These are phyloP conservation scores for Saccharomyces pastorianus DNA, from an alignment of 1,139 yeast genomes.

Conservation along the genomic window DNA sequence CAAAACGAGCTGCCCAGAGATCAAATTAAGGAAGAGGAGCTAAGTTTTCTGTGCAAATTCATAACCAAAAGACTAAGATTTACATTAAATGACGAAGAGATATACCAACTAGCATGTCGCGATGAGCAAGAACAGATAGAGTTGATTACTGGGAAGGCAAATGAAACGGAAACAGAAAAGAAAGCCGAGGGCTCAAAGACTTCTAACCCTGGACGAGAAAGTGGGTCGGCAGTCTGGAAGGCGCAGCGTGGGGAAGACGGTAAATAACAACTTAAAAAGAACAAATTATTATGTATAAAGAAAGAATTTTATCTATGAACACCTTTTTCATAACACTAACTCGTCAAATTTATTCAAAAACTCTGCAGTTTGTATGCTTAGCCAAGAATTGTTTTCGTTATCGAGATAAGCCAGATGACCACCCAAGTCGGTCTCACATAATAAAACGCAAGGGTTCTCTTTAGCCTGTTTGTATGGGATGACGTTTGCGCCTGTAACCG, in stretches of 20 bases:
- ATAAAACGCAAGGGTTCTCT: conserved; percentile 57
- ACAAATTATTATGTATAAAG: not conserved
- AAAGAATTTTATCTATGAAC: not conserved
- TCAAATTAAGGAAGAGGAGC: conserved; percentile 37
- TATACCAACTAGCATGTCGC: conserved; percentile 31
- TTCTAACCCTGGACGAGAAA: conserved; percentile 46
- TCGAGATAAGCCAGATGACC: conserved; percentile 70
- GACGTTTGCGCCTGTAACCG: conserved; percentile 58
- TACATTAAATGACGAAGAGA: conserved; percentile 30
- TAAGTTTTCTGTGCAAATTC: conserved; percentile 34
- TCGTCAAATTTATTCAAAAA: conserved; percentile 47
- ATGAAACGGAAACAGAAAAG: not conserved
- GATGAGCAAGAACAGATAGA: conserved; percentile 38
- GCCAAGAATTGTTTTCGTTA: conserved; percentile 59
- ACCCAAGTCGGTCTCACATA: conserved; percentile 63
- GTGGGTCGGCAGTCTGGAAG: conserved; percentile 75
- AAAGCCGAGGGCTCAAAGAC: conserved; percentile 6
- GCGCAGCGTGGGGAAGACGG: conserved; percentile 71
- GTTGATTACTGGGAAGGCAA: conserved; percentile 13
- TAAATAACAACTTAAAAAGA: conserved; percentile 6
- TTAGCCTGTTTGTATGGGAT: conserved; percentile 55
- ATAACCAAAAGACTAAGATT: conserved; percentile 38
- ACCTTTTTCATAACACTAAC: conserved; percentile 19
- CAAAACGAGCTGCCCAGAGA: conserved; percentile 45
- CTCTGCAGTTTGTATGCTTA: conserved; percentile 50